A percentile compares a stretch with the other conserved stretches of the same genome.
These are phyloP conservation scores for Hymenoscyphus linearis DNA, from an alignment of 2,329 filamentous ascomycete genomes.

Conservation along the genomic window DNA sequence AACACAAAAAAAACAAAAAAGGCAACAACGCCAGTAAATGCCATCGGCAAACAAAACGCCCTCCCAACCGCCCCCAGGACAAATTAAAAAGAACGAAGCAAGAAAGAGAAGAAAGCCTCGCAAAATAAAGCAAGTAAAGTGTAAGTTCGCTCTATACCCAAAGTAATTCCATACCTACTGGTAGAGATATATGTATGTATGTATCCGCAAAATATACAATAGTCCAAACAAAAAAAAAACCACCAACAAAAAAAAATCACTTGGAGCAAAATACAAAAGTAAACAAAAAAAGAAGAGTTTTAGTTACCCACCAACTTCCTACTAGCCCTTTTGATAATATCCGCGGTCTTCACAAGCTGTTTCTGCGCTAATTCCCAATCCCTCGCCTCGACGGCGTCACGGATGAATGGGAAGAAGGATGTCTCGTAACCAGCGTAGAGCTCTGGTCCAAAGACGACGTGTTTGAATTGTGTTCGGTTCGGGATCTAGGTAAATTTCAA, in stretches of 20 bases:
- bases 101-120: too few relatives aligned
- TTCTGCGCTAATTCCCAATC: constrained; percentile 65
- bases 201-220: too few relatives aligned
- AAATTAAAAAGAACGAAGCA: too few relatives aligned
- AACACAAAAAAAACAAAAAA: too few relatives aligned
- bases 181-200: too few relatives aligned
- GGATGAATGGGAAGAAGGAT: constrained; percentile 74
- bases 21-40: too few relatives aligned
- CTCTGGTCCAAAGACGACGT: constrained; percentile 82
- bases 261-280: background rate
- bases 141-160: too few relatives aligned
- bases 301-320: constrained; percentile 27
- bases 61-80: too few relatives aligned
- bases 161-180: too few relatives aligned
- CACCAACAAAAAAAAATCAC: background rate
- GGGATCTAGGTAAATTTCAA: constrained; percentile 53
- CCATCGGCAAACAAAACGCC: too few relatives aligned
- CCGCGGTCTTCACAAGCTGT: constrained; percentile 67
- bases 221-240: too few relatives aligned
- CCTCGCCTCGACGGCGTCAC: constrained; percentile 68
- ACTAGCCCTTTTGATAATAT: constrained; percentile 57
- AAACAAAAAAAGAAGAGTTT: background rate
- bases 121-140: too few relatives aligned
- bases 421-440: constrained; percentile 66
- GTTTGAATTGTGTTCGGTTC: constrained; percentile 88